Conservation (phyloP, 2,329 filamentous ascomycete species). For the Trichoderma atrobrunneum region DNA sequence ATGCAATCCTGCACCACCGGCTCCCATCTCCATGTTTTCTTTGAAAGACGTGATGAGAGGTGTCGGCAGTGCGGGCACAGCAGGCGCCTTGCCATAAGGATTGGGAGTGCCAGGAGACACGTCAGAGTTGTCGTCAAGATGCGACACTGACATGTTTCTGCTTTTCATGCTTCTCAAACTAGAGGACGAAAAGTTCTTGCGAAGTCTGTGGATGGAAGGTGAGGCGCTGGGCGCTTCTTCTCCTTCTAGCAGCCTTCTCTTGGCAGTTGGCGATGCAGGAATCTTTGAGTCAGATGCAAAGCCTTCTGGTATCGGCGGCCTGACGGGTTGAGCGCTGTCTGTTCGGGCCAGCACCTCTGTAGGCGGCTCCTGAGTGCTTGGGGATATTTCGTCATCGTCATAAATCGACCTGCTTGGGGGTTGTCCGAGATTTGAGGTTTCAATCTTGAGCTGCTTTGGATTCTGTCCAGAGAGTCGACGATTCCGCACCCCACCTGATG, state of each 20-base stretch:
- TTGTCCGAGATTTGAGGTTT: conserved; percentile 54
- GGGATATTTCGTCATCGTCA: conserved; percentile 14
- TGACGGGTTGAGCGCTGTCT: conserved; percentile 14
- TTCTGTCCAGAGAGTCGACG: conserved; percentile 79
- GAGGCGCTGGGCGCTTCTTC: conserved; percentile 49
- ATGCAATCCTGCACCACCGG: conserved; percentile 65
- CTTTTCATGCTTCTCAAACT: conserved; percentile 69
- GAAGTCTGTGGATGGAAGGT: conserved; percentile 48
- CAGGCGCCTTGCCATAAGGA: conserved; percentile 54
- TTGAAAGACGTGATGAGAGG: conserved; percentile 62
- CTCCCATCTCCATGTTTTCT: conserved; percentile 49
- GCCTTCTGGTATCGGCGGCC: conserved; percentile 29
- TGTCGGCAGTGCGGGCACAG: conserved; percentile 63
- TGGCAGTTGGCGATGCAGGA: conserved; percentile 33
- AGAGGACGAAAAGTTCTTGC: conserved; percentile 69
- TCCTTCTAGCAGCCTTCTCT: conserved; percentile 34
- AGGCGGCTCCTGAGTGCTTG: conserved; percentile 12
- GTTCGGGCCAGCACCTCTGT: background rate
- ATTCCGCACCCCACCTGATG: conserved; percentile 61
- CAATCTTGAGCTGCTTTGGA: conserved; percentile 81
- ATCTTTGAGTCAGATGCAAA: conserved; percentile 29
- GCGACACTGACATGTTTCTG: conserved; percentile 68
- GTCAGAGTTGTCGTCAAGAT: conserved; percentile 61
- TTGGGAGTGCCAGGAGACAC: conserved; percentile 72
- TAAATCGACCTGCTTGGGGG: conserved; percentile 21